A percentile compares a stretch with the other conserved stretches of the same genome.
Evolutionary conservation across 1,139 yeast species (phyloP).

Genomic region (Debaryomyces sp.): DNA sequence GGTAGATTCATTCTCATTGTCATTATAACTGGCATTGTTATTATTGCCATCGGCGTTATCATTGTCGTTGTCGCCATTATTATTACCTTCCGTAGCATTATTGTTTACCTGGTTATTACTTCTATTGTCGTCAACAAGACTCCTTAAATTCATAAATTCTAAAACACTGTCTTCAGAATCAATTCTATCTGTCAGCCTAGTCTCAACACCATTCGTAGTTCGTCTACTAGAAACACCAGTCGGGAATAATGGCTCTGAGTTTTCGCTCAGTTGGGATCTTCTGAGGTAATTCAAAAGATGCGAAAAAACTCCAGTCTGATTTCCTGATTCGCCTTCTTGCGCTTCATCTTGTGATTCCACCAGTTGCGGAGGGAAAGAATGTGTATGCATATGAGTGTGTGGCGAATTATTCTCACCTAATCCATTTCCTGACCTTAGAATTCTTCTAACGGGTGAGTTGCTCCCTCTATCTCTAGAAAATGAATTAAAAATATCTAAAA

Average conservation of each 20-base stretch:
- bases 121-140: conserved; percentile 27
- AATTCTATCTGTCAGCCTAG: conserved; percentile 20
- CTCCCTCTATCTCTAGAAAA: neutral
- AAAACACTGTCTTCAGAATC: conserved; percentile 21
- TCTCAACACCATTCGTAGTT: conserved; percentile 50
- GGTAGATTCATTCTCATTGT: neutral
- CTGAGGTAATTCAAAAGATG: conserved; percentile 29
- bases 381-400: conserved; percentile 4
- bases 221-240: conserved; percentile 57
- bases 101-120: conserved; percentile 10
- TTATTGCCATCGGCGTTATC: conserved; percentile 1
- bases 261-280: conserved; percentile 15
- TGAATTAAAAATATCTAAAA: conserved; percentile 9
- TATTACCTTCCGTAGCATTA: conserved; percentile 9
- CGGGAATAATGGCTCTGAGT: conserved; percentile 38
- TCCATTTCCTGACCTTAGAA: conserved; percentile 17
- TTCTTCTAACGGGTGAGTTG: conserved; percentile 14
- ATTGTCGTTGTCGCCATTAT: neutral
- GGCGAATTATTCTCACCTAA: conserved; percentile 8
- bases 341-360: neutral
- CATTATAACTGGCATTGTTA: neutral
- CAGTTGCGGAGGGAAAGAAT: neutral
- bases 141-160: conserved; percentile 31
- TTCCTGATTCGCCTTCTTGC: neutral
- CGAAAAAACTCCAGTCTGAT: conserved; percentile 20